Base-by-base conservation (phyloP, 2,329 filamentous ascomycete genomes). In the Pestalotiopsis sp. region DNA sequence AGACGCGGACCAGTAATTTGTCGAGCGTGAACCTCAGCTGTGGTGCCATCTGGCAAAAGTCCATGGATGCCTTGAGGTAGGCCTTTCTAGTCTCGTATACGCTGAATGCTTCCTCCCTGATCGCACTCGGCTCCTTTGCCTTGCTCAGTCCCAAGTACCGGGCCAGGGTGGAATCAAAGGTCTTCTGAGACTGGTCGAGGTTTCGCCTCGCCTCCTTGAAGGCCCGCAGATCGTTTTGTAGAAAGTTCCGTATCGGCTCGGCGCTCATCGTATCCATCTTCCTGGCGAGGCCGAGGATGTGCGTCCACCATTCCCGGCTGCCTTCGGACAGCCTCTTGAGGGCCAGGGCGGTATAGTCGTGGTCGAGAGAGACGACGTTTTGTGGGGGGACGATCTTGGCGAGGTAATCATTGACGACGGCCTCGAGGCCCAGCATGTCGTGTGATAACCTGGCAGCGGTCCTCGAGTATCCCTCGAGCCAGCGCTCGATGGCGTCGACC, bases 81-180 rank as follows among this genome's bases (percentile, higher is more conserved):
- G 91, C 89, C 76, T 96, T 97, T 69, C 95, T 90, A 27, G 93
- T 93, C 83, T 98, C 96, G 78, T 97, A 96, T 49, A 98, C 89
- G 77, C 96, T 91, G 76, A 99, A 99, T 0, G 96, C 96, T 80
- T 99, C 96, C 79, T 99, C 96, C 69, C 96, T 88, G 67, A 99
- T 84, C 1, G 94, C 89, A 0, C 94, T 98, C 0, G 95, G 89
- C 80, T 99, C 96, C 81, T 98, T 99, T 5, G 93, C 91, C 84
- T 98, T 98, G 72, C 91, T 92, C 80, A 98, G 94, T 3, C 88
- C 85, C 4, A 94, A 88, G 77, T 97, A 98, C 69, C 95, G 90
- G 25, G 93, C 89, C 68, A 98, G 87, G 3, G 93, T 90, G 67
- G 88, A 87, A 78, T 99, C 96, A 76, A 95, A 97, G 3, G 88